phyloP scores from a whole-genome alignment of 371 early-diverging fungal genomes.

The Haplosporangium sp. region DNA sequence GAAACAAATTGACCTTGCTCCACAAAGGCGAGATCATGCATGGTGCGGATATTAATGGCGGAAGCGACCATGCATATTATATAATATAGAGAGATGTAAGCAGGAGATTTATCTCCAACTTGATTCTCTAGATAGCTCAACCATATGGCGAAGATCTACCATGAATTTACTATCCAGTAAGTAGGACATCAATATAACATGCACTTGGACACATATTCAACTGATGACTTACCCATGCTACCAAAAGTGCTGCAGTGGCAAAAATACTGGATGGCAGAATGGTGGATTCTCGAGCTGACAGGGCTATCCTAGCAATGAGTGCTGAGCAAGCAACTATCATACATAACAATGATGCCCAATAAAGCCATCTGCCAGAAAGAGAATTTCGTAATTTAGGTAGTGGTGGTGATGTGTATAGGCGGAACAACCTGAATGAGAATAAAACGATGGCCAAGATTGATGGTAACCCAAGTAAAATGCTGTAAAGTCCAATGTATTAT shows the following conservation, averaged over 20 bases:
- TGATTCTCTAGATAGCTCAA: slow-evolving; percentile 24
- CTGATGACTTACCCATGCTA: slow-evolving; percentile 36
- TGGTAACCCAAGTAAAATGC: slow-evolving; percentile 28
- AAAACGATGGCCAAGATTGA: slow-evolving; percentile 20
- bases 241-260: slow-evolving; percentile 14
- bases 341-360: slow-evolving; percentile 16
- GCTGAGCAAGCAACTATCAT: slow-evolving; percentile 20
- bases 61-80: slow-evolving; percentile 19
- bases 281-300: slow-evolving; percentile 7
- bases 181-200: background rate
- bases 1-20: slow-evolving; percentile 23
- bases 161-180: background rate
- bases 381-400: background rate
- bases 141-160: slow-evolving; percentile 16
- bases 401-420: background rate
- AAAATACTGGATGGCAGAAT: slow-evolving; percentile 7
- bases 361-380: slow-evolving; percentile 8
- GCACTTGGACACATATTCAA: background rate
- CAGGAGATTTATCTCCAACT: slow-evolving; percentile 19
- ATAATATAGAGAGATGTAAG: slow-evolving; percentile 23
- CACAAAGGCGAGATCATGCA: slow-evolving; percentile 3
- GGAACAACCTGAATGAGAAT: slow-evolving; percentile 6
- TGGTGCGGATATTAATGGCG: slow-evolving; percentile 28
- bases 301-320: slow-evolving; percentile 17
- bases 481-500: background rate